phyloP scores from a whole-genome alignment of 2,329 filamentous ascomycete genomes.

The Beauveria medogensis region DNA sequence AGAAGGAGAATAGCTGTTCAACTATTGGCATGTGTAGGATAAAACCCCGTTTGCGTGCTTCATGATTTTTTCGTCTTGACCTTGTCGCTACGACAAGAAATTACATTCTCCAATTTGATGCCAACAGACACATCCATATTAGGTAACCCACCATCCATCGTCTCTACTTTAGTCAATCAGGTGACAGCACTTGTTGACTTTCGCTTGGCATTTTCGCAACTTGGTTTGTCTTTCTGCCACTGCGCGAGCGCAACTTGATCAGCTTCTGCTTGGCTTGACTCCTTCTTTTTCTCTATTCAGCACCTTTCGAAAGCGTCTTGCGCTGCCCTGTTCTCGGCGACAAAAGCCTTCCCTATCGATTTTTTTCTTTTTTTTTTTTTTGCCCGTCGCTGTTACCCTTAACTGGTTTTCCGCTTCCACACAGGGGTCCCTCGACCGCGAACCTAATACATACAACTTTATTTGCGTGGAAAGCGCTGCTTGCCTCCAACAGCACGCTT shows the following conservation, averaged over 20 bases:
- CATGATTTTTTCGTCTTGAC: neutral
- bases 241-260: slow-evolving; percentile 1
- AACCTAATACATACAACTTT: neutral
- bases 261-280: neutral
- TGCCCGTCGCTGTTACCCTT: slow-evolving; percentile 1
- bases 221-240: neutral
- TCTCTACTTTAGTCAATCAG: neutral
- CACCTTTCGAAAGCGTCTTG: neutral
- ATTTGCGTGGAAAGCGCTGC: neutral
- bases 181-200: slow-evolving; percentile 11
- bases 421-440: neutral
- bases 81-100: neutral
- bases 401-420: neutral
- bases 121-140: neutral
- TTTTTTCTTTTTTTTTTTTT: neutral
- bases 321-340: neutral
- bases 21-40: too few relatives aligned
- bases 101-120: neutral
- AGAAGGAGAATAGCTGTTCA: neutral
- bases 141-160: neutral
- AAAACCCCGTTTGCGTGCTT: neutral
- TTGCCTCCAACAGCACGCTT: neutral
- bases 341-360: neutral
- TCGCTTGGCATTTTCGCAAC: neutral
- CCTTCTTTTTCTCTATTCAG: neutral